phyloP scores from a whole-genome alignment of 345 rosid genomes.

The Diplotaxis tenuifolia region DNA sequence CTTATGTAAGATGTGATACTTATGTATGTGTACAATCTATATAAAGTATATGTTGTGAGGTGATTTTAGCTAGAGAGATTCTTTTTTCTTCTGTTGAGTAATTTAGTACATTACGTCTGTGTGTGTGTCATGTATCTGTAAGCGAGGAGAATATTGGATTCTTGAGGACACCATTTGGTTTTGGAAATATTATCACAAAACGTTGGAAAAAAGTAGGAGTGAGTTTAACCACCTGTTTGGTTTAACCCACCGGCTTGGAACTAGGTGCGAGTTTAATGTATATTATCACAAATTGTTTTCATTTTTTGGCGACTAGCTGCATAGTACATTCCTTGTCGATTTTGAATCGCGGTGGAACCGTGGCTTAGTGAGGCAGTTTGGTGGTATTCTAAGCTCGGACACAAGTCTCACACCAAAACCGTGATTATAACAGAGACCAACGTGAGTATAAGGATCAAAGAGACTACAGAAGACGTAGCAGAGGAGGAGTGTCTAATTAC shows the following conservation, averaged over 20 bases:
- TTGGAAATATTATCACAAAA: background rate
- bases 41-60: conserved; percentile 28
- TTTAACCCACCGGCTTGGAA: background rate
- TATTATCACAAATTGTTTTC: too few relatives aligned
- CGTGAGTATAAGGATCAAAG: too few relatives aligned
- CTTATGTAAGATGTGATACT: conserved; percentile 17
- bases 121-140: conserved; percentile 19
- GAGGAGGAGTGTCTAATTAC: too few relatives aligned
- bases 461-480: too few relatives aligned
- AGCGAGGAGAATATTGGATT: conserved; percentile 8
- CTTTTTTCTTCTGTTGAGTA: conserved; percentile 21
- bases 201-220: background rate
- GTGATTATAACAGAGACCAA: too few relatives aligned
- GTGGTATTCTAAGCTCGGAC: too few relatives aligned
- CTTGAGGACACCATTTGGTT: conserved; percentile 22
- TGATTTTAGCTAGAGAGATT: conserved; percentile 31
- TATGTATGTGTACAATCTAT: conserved; percentile 27
- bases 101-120: conserved; percentile 1
- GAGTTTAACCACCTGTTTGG: too few relatives aligned
- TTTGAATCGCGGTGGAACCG: too few relatives aligned
- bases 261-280: background rate
- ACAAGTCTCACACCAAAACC: too few relatives aligned
- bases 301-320: too few relatives aligned
- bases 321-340: too few relatives aligned
- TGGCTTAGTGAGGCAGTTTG: too few relatives aligned